Evolutionary conservation across 2,329 filamentous ascomycete genomes (phyloP).

Genomic region (Cladosporium sp.): DNA sequence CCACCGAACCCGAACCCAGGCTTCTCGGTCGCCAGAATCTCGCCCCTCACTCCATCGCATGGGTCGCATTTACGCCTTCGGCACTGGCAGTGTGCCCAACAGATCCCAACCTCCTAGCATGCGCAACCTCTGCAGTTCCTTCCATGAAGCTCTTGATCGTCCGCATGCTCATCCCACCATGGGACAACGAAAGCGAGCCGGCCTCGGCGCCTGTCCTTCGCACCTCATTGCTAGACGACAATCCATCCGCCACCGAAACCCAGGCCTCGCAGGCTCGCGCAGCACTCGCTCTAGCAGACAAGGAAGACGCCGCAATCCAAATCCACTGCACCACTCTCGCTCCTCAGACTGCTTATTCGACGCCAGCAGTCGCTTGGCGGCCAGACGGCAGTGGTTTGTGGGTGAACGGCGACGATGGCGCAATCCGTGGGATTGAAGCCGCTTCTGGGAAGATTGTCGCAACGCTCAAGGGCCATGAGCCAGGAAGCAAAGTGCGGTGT

Average conservation of each 20-base stretch:
- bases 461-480: conserved; percentile 51
- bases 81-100: conserved; percentile 53
- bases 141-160: conserved; percentile 61
- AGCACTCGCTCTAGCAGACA: conserved; percentile 49
- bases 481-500: conserved; percentile 55
- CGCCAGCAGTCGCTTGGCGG: conserved; percentile 58
- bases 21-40: conserved; percentile 57
- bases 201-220: conserved; percentile 16
- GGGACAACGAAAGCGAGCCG: conserved; percentile 13
- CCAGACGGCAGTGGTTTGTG: conserved; percentile 59
- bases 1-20: conserved; percentile 32
- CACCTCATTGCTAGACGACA: conserved; percentile 24
- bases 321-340: conserved; percentile 57
- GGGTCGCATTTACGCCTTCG: conserved; percentile 59
- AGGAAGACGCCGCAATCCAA: conserved; percentile 57
- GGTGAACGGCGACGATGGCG: conserved; percentile 63
- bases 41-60: conserved; percentile 60
- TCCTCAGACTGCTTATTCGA: conserved; percentile 62
- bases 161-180: conserved; percentile 50
- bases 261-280: conserved; percentile 51
- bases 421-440: conserved; percentile 56
- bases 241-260: conserved; percentile 31
- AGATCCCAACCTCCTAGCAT: conserved; percentile 52
- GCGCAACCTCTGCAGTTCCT: conserved; percentile 58
- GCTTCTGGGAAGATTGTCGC: conserved; percentile 54